Evolutionary conservation across 31 red algal species (phyloP), one percentile per base, ranked within the genome.

Genomic region (Endocladia muricata): DNA sequence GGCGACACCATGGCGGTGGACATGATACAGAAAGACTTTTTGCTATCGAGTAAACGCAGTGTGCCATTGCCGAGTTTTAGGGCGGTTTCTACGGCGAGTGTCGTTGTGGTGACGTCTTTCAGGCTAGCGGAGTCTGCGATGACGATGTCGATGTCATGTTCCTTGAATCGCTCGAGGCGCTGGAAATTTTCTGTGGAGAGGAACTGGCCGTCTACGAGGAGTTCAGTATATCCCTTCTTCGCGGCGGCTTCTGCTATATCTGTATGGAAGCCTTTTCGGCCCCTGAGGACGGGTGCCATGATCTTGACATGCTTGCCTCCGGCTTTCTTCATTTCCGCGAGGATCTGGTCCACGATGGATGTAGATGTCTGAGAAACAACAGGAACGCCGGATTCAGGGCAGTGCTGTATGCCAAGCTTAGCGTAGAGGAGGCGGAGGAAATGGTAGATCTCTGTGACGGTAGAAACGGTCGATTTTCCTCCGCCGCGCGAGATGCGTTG

Each of bases 361-460:
- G 17, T 11, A 51, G 36, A 32, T 11, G 67, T 49, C 39, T 71
- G 33, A n/a, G 67, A 49, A 11, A 42, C 9, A 13, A 52, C 33
- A 7, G 17, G 11, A 15, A 8, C 11, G 8, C 67, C 67, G 15
- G 32, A 8, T 13, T 17, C 67, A 15, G 17, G 33, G 39, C 17
- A 71, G 67, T 49, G 67, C 13, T 49, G 67, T n/a, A n/a, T n/a
- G 39, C 36, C 67, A n/a, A 71, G 36, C 36, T 71, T 71, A 6
- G 67, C 17, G 67, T 71, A 71, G 36, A 71, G 67, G 67, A 71
- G 67, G 36, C 67, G 67, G 33, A 71, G 36, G 67, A 71, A 71
- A 37, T 71, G 67, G 36, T 71, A 71, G 36, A 71, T 40, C 39
- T 71, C 67, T 23, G 67, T 71, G 33, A 71, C 36, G 9, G 67